phyloP scores from a whole-genome alignment of 331 rosid species.

The Prunus yedoensis region DNA sequence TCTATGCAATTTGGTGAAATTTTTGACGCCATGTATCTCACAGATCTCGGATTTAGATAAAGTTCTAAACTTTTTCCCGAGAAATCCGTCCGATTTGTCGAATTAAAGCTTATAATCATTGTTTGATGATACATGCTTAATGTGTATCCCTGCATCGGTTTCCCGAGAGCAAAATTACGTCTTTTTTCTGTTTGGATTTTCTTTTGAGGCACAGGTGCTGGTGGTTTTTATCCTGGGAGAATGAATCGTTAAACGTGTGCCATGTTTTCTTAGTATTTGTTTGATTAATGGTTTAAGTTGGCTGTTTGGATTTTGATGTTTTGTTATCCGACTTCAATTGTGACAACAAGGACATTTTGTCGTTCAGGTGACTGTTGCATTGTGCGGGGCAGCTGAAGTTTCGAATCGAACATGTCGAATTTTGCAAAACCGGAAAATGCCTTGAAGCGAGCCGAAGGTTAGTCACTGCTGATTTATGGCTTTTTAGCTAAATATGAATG shows the following conservation, averaged over 20 bases:
- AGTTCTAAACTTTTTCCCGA: background rate
- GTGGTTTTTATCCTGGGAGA: no score
- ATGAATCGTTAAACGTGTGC: no score
- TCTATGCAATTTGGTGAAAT: background rate
- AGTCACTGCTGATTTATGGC: background rate
- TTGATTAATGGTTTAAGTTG: background rate
- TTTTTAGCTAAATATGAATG: background rate
- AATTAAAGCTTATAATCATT: background rate
- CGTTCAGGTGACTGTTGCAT: slow-evolving; percentile 29
- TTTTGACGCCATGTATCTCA: background rate
- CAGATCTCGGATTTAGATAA: background rate
- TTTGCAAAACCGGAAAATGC: slow-evolving; percentile 89
- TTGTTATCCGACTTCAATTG: background rate
- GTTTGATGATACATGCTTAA: background rate
- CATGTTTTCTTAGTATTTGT: background rate
- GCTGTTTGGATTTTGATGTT: background rate
- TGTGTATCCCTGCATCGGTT: background rate
- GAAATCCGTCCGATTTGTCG: background rate
- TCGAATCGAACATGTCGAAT: slow-evolving; percentile 44
- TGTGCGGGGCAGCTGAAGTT: slow-evolving; percentile 10
- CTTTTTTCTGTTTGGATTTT: no score
- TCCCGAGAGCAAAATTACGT: background rate
- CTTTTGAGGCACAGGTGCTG: no score
- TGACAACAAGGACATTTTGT: background rate
- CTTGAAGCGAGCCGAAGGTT: slow-evolving; percentile 89